These are phyloP conservation scores for Trypanosoma congolense DNA, from an alignment of 208 protist species.

Conservation along the genomic window DNA sequence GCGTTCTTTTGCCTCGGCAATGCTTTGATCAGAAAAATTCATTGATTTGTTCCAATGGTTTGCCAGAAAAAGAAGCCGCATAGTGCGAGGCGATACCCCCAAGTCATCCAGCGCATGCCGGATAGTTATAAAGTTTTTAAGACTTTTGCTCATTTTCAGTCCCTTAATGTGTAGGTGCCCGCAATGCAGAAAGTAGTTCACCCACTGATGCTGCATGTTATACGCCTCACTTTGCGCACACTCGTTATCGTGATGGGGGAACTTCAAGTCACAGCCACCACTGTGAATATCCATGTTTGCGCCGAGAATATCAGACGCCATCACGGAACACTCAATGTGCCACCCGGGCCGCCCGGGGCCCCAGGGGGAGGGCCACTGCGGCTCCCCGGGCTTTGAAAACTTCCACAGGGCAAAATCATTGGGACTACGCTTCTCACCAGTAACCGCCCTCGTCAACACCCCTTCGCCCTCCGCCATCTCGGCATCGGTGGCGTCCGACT, in stretches of 20 bases:
- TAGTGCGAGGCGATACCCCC: conserved; percentile 61
- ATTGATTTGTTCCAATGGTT: conserved; percentile 88
- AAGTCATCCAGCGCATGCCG: conserved; percentile 70
- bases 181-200: conserved; percentile 98
- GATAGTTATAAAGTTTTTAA: conserved; percentile 99
- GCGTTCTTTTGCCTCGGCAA: conserved; percentile 79
- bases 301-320: conserved; percentile 93
- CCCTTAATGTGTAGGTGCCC: conserved; percentile 98
- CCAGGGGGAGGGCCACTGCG: conserved; percentile 92
- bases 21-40: conserved; percentile 91
- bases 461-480: conserved; percentile 93
- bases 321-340: conserved; percentile 99
- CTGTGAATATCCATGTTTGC: conserved; percentile 95
- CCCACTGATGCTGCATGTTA: conserved; percentile 89
- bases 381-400: conserved; percentile 91
- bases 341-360: conserved; percentile 97
- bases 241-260: conserved; percentile 99
- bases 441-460: conserved; percentile 36
- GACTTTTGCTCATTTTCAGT: conserved; percentile 99
- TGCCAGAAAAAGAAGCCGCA: conserved; percentile 95
- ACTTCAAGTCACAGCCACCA: conserved; percentile 98
- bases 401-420: conserved; percentile 99
- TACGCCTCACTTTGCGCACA: conserved; percentile 95
- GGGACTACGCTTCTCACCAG: conserved; percentile 82
- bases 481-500: conserved; percentile 65